These are phyloP conservation scores for Pseudognaphalium luteoalbum DNA, from an alignment of 129 eudicot genomes.

Conservation along the genomic window DNA sequence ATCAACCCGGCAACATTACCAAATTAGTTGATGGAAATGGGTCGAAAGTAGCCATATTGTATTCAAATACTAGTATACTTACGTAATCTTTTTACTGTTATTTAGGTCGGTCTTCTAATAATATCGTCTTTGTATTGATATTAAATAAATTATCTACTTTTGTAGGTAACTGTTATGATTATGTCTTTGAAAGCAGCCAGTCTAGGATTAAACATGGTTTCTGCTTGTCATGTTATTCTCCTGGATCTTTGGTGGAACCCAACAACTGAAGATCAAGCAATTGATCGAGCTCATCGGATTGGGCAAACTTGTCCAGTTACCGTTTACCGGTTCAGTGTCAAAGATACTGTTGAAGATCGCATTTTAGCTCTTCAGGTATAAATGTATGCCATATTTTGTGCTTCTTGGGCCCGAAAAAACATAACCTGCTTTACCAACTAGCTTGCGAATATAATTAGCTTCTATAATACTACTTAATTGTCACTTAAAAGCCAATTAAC, in stretches of 20 bases:
- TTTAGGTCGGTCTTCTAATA: background rate
- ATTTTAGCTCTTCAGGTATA: conserved; percentile 91
- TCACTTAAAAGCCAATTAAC: background rate
- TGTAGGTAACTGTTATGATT: conserved; percentile 84
- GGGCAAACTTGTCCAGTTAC: conserved; percentile 98
- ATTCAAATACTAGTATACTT: background rate
- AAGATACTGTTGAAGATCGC: conserved; percentile 93
- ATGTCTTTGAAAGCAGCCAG: conserved; percentile 98
- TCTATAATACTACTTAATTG: background rate
- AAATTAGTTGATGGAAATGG: background rate
- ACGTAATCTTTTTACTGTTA: background rate
- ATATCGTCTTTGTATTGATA: background rate
- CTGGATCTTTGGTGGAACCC: conserved; percentile 99
- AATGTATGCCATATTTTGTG: background rate
- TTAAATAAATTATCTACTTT: background rate
- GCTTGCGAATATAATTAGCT: background rate
- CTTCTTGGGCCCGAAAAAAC: background rate
- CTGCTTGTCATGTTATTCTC: conserved; percentile 85
- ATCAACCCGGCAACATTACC: background rate
- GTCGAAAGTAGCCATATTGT: background rate
- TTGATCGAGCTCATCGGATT: conserved; percentile 91
- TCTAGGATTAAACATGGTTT: conserved; percentile 95
- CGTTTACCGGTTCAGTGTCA: conserved; percentile 79
- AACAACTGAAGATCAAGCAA: conserved; percentile 95
- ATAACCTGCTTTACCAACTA: background rate